These are phyloP conservation scores for Platanthera guangdongensis DNA, from an alignment of 106 monocot species.

Conservation along the genomic window DNA sequence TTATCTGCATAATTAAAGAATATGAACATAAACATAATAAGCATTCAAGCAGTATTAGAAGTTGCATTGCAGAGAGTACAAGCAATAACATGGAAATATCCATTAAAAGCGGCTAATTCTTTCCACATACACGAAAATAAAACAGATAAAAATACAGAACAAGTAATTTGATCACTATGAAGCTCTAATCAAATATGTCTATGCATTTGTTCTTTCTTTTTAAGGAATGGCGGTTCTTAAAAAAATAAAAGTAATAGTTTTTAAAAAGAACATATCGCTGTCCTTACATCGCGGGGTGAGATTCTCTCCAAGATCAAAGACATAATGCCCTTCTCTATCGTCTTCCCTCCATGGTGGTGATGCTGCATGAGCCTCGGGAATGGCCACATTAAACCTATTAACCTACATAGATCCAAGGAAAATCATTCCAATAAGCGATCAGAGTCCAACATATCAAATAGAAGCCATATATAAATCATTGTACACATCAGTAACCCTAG, in stretches of 20 bases:
- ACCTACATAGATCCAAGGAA: conserved; percentile 30
- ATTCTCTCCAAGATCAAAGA: conserved; percentile 87
- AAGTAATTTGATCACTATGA: not conserved
- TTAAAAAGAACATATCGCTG: not conserved
- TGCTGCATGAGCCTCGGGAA: conserved; percentile 21
- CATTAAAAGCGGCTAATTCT: not conserved
- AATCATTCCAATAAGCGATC: conserved; percentile 6
- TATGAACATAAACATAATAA: conserved; percentile 2
- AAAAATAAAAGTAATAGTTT: not conserved
- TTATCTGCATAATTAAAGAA: conserved; percentile 63
- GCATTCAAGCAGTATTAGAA: not conserved
- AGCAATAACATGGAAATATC: not conserved
- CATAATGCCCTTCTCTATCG: conserved; percentile 80
- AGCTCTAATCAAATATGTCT: not conserved
- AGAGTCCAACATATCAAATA: conserved; percentile 13
- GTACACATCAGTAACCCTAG: not conserved
- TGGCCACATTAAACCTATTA: conserved; percentile 17
- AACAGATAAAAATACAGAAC: not conserved
- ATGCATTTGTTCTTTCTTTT: not conserved
- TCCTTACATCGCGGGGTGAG: conserved; percentile 80
- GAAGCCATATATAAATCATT: conserved; percentile 11
- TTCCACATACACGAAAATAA: not conserved
- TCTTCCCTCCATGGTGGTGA: conserved; percentile 82
- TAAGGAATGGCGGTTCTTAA: not conserved
- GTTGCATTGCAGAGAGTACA: not conserved